A percentile compares a stretch with the other conserved stretches of the same genome.
Conservation (phyloP, 495 filamentous ascomycete species). For the Aspergillus avenaceus region DNA sequence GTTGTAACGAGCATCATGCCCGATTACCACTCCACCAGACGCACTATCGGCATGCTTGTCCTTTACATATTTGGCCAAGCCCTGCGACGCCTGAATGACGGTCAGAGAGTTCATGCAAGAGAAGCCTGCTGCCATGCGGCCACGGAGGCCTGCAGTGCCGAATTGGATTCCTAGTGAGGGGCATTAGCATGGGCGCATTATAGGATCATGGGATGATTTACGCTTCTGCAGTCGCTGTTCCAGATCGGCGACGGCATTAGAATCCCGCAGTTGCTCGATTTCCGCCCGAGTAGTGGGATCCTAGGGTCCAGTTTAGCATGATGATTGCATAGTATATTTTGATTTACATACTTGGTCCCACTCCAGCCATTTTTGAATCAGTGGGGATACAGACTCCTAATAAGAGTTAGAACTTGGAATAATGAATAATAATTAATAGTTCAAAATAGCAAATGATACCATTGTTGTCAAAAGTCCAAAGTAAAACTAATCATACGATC, state of each 20-base stretch:
- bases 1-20: conserved; percentile 65
- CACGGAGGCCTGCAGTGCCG: conserved; percentile 67
- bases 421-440: no score
- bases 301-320: conserved; percentile 27
- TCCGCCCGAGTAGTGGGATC: conserved; percentile 55
- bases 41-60: conserved; percentile 33
- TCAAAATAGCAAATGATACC: not conserved
- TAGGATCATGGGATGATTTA: conserved; percentile 3
- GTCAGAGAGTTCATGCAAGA: conserved; percentile 66
- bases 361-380: conserved; percentile 56
- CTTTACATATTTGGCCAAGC: conserved; percentile 59
- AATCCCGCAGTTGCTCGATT: conserved; percentile 51
- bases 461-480: not conserved
- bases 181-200: not conserved
- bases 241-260: conserved; percentile 47
- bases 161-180: conserved; percentile 54
- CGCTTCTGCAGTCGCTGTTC: conserved; percentile 53
- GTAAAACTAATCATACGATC: not conserved
- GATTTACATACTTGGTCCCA: conserved; percentile 54
- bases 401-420: no score
- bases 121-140: conserved; percentile 68
- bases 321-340: no score
- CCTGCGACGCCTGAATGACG: conserved; percentile 70
- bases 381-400: conserved; percentile 31
- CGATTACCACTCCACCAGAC: conserved; percentile 56